A percentile compares a stretch with the other conserved stretches of the same genome.
Conservation (phyloP, 2,329 filamentous ascomycete genomes). For the Colletotrichum cereale region DNA sequence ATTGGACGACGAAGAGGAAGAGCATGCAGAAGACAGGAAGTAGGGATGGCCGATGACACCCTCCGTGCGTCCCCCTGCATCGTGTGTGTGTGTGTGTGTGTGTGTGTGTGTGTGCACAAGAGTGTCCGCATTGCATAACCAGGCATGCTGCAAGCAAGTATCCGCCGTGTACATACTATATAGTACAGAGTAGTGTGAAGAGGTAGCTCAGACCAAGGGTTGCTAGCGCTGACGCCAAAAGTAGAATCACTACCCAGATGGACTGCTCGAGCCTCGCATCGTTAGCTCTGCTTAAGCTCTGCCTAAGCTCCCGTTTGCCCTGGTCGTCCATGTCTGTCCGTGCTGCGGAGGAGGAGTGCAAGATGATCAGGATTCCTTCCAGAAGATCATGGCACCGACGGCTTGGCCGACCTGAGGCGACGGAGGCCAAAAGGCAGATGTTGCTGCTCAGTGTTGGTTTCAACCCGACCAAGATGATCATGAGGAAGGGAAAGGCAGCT, state of each 20-base stretch:
- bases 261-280: constrained; percentile 2
- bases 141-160: too few species aligned
- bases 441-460: neutral
- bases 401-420: neutral
- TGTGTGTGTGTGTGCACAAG: neutral
- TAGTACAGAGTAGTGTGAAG: too few species aligned
- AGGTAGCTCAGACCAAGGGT: neutral
- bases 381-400: neutral
- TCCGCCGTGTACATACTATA: too few species aligned
- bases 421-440: constrained; percentile 1
- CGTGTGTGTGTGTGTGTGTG: neutral
- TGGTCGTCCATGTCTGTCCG: neutral
- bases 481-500: neutral
- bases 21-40: constrained; percentile 5
- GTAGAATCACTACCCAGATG: too few species aligned
- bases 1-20: constrained; percentile 14
- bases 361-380: constrained; percentile 7
- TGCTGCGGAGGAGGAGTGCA: constrained; percentile 16
- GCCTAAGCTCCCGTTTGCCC: neutral
- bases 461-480: neutral
- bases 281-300: neutral
- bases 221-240: neutral
- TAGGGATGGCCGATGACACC: constrained; percentile 28
- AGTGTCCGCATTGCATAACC: constrained; percentile 4
- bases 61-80: neutral